A percentile compares a stretch with the other conserved stretches of the same genome.
Conservation (phyloP, 768 basidiomycete genomes). For the Myochromella boudieri region DNA sequence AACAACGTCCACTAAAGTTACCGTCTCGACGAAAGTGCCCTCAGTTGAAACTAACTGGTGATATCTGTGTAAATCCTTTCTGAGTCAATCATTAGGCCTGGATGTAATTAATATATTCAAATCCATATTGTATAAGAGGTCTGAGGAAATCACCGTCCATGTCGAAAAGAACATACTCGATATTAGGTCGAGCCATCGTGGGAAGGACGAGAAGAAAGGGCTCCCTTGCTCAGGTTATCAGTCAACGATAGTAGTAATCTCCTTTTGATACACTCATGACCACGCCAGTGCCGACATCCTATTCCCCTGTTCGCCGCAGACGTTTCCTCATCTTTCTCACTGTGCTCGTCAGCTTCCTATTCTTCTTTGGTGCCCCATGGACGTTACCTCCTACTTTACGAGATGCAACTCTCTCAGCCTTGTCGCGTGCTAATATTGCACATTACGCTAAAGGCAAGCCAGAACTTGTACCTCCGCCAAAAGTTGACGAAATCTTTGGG, state of each 20-base stretch:
- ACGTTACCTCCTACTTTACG: conserved; percentile 35
- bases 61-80: conserved; percentile 77
- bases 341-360: conserved; percentile 33
- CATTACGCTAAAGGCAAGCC: conserved; percentile 32
- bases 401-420: conserved; percentile 28
- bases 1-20: conserved; percentile 1
- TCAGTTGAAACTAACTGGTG: conserved; percentile 54
- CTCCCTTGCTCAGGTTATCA: too few species aligned
- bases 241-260: too few species aligned
- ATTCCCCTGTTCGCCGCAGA: conserved; percentile 38
- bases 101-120: conserved; percentile 1
- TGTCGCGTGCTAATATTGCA: conserved; percentile 40
- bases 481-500: conserved; percentile 65
- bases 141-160: conserved; percentile 55
- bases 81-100: conserved; percentile 76
- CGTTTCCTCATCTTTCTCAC: conserved; percentile 43
- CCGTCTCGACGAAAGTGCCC: neutral
- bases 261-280: conserved; percentile 16
- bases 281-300: conserved; percentile 13
- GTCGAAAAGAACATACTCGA: conserved; percentile 72
- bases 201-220: neutral
- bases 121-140: neutral
- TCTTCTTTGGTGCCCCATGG: conserved; percentile 46
- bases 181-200: conserved; percentile 20
- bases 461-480: conserved; percentile 16